Evolutionary conservation across 2,329 filamentous ascomycete genomes (phyloP), one percentile per base, ranked within the genome.

Genomic region (Epichloe sibirici): DNA sequence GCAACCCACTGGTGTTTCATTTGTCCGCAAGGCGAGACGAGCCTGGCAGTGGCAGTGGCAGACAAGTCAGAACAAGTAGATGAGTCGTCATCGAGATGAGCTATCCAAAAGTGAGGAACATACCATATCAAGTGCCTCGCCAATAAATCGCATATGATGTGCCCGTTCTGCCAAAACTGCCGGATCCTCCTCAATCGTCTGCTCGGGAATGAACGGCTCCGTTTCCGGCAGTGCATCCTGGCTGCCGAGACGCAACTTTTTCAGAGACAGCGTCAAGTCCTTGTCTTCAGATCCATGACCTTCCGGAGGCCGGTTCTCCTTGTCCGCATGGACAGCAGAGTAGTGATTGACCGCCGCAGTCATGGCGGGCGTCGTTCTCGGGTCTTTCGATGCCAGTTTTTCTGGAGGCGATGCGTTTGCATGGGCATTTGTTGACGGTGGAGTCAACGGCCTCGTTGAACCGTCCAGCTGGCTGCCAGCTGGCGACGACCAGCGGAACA

Each of bases 1-100:
- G 68, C 93, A 98, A 48, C 93, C 94, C 21, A 98, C 93, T 1
- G 93, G 93, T 1, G 94, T 97, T 72, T 98, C 93, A 61, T 95
- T 90, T 56, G 81, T 87, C 59, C 74, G 74, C 48, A 98, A 80
- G 23, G 94, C 93, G 58, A 89, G 79, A 62, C 91, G 85, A 54
- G 90, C 93, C 88, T 95, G 52, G 6, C 31, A 12, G 44, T 25
- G 34, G 34, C 34, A 35, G 12, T 39, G 37, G 13, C 37, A n/a
- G 31, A 31, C 8, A 11, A 31, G 31, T 31, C 31, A 31, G 31
- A 31, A 11, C 3, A 31, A 11, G 31, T 11, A 11, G 9, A 31
- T 4, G 4, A 11, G 31, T 4, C 31, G 31, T 31, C 31, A 9
- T 8, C 31, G 31, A 31, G 31, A 31, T 31, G 31, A 11, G 31